Base-by-base conservation (phyloP, 2,329 filamentous ascomycete species). In the Ustulina deusta region DNA sequence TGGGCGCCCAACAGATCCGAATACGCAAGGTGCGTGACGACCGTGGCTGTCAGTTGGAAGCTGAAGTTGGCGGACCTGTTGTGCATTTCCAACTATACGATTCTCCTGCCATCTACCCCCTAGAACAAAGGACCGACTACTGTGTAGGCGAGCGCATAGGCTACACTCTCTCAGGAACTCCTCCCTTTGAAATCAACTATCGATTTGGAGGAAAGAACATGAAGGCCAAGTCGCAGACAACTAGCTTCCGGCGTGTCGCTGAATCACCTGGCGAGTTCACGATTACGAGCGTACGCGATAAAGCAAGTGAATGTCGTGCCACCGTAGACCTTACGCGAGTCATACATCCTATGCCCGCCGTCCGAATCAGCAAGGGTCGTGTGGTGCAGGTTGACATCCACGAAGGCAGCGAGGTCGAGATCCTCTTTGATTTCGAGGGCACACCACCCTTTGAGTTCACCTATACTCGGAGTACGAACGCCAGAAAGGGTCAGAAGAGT, bases 371-470 rank as follows among this genome's bases (percentile, higher is more conserved):
- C 76, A 92, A 93, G 75, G 97, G 97, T 34, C 88, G 88, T 69
- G 90, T 93, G 66, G 88, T 90, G 6, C 89, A 92, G 72, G 90
- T 97, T 40, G 96, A 98, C 77, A 99, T 99, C 70, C 97, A 98
- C 79, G 95, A 99, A 83, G 96, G 96, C 73, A 94, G 94, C 69
- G 92, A 97, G 78, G 94, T 96, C 0, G 93, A 97, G 77, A 94
- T 99, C 60, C 83, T 93, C 7, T 98, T 99, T 74, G 93, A 97
- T 75, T 99, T 99, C 81, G 94, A 92, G 83, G 96, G 97, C 64
- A 94, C 93, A 6, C 94, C 96, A 69, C 96, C 96, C 0, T 99
- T 99, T 76, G 96, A 98, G 81, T 99, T 98, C 78, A 97, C 95
- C 65, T 98, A 97, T 79, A 98, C 94, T 22, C 87, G 96, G 69